These are phyloP conservation scores for Quercus lobata DNA, from an alignment of 331 rosid genomes.

Conservation along the genomic window DNA sequence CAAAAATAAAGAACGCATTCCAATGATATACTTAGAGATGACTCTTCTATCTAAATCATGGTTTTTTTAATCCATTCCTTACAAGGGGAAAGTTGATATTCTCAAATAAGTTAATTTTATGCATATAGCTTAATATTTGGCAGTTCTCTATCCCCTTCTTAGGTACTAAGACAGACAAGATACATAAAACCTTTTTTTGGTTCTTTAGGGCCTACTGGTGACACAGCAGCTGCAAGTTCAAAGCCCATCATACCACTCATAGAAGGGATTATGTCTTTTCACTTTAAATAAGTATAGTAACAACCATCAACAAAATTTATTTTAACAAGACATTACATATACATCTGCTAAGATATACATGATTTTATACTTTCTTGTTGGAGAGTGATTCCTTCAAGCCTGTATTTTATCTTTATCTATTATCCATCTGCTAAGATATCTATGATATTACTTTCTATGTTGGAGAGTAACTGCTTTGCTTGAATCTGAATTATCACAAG, in stretches of 20 bases:
- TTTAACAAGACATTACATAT: background rate
- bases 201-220: background rate
- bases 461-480: background rate
- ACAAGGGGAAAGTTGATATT: background rate
- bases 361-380: too few relatives aligned
- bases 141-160: background rate
- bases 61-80: background rate
- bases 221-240: background rate
- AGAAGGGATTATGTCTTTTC: background rate
- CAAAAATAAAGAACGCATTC: background rate
- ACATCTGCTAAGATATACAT: background rate
- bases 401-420: background rate
- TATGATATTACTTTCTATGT: background rate
- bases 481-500: background rate
- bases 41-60: background rate
- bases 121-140: background rate
- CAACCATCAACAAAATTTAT: too few relatives aligned
- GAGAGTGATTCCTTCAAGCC: too few relatives aligned
- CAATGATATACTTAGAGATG: background rate
- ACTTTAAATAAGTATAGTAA: background rate
- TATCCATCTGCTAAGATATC: background rate
- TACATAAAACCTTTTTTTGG: background rate
- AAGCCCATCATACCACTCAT: background rate
- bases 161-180: background rate
- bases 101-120: background rate